Evolutionary conservation across 768 basidiomycete genomes (phyloP).

Genomic region (Tremella mesenterica): DNA sequence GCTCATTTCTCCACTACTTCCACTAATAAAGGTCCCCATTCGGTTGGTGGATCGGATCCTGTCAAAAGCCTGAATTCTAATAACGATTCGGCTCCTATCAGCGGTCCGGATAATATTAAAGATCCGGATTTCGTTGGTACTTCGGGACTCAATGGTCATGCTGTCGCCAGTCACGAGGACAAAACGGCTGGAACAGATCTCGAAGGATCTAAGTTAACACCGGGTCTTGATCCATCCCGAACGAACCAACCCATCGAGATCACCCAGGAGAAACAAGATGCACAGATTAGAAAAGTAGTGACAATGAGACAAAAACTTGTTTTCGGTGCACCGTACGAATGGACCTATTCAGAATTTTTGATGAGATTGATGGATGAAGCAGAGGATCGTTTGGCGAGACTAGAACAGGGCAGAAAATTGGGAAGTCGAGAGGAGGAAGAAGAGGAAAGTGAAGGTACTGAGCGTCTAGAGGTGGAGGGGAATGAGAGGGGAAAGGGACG

Average conservation of each 20-base stretch:
- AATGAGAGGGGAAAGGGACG: neutral
- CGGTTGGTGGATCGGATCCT: no score
- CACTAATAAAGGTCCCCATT: no score
- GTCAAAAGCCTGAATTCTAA: no score
- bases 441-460: no score
- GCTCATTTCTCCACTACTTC: neutral
- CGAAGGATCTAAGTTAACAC: neutral
- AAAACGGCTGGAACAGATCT: neutral
- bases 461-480: no score
- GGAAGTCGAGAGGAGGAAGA: slow-evolving; percentile 29
- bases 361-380: slow-evolving; percentile 31
- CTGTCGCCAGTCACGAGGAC: neutral
- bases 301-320: slow-evolving; percentile 23
- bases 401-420: slow-evolving; percentile 10
- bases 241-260: no score
- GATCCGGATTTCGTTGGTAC: neutral
- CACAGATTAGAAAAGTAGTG: slow-evolving; percentile 23
- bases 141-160: neutral
- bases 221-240: no score
- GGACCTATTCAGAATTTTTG: slow-evolving; percentile 34
- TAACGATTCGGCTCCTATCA: no score
- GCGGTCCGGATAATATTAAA: no score
- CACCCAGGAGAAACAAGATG: no score
- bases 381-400: slow-evolving; percentile 11
- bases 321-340: slow-evolving; percentile 41